A percentile compares a stretch with the other conserved stretches of the same genome.
Evolutionary conservation across 225 moss, liverwort and hornwort species (phyloP).

Genomic region (Bryoerythrophyllum caledonicum): DNA sequence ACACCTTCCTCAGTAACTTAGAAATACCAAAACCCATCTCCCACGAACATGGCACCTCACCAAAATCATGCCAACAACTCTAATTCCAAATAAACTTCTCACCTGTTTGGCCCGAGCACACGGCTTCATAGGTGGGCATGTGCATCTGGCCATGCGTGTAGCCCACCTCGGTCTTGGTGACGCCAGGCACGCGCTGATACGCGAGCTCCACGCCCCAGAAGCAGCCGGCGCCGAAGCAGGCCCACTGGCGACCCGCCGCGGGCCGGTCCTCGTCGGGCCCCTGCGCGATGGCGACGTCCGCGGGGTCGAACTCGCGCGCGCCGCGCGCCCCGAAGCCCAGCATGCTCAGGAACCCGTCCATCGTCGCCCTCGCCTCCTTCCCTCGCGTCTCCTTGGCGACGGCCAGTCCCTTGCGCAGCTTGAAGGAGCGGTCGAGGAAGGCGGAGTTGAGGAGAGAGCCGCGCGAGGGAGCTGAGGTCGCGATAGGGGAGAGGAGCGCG

Average conservation of each 20-base stretch:
- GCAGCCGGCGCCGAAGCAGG: conserved; percentile 41
- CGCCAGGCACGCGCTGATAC: conserved; percentile 39
- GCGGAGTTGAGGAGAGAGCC: background rate
- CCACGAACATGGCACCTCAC: no score
- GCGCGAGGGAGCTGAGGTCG: background rate
- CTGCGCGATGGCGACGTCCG: conserved; percentile 33
- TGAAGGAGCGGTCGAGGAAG: conserved; percentile 12
- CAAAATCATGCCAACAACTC: no score
- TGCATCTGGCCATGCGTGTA: conserved; percentile 54
- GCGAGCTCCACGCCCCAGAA: conserved; percentile 56
- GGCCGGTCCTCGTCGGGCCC: conserved; percentile 35
- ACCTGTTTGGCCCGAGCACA: conserved; percentile 43
- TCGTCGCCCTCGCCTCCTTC: conserved; percentile 9
- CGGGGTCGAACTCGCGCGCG: conserved; percentile 24
- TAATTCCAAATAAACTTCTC: no score
- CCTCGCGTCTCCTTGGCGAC: background rate
- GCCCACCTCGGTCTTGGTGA: conserved; percentile 36
- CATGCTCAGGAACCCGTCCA: conserved; percentile 37
- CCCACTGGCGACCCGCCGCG: conserved; percentile 20
- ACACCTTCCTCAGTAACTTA: no score
- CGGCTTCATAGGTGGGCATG: conserved; percentile 54
- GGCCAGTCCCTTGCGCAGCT: background rate
- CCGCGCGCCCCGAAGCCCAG: conserved; percentile 37
- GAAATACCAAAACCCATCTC: no score
- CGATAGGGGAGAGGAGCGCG: background rate